phyloP scores from a whole-genome alignment of 192 early-diverging fungal species.

The Chytriomyces confervae region DNA sequence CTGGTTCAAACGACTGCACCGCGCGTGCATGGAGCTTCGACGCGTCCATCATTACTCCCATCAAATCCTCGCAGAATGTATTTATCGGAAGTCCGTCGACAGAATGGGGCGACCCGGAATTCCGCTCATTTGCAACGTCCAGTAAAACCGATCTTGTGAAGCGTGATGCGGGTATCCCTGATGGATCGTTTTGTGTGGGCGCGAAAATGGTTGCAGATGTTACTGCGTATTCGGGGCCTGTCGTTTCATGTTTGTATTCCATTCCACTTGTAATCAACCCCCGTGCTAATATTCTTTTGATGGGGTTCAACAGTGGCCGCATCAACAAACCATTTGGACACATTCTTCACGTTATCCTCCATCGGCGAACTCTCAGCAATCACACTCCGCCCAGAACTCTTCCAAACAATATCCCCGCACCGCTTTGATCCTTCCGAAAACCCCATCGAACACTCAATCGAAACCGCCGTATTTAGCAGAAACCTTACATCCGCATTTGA shows the following conservation, averaged over 20 bases:
- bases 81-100: slow-evolving; percentile 56
- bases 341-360: slow-evolving; percentile 50
- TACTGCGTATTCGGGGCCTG: slow-evolving; percentile 8
- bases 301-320: slow-evolving; percentile 27
- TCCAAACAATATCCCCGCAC: slow-evolving; percentile 43
- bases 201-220: slow-evolving; percentile 50
- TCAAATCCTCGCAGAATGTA: slow-evolving; percentile 33
- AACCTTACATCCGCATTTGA: slow-evolving; percentile 47
- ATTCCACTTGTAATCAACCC: not conserved
- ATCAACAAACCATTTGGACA: slow-evolving; percentile 41
- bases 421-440: slow-evolving; percentile 30
- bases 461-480: slow-evolving; percentile 44
- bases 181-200: slow-evolving; percentile 32
- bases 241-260: slow-evolving; percentile 32
- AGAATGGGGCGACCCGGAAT: slow-evolving; percentile 41
- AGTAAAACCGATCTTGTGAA: not conserved
- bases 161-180: not conserved
- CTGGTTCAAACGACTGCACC: slow-evolving; percentile 61
- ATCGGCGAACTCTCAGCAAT: slow-evolving; percentile 44
- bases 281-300: not conserved
- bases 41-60: slow-evolving; percentile 11
- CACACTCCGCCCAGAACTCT: slow-evolving; percentile 45
- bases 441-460: slow-evolving; percentile 47
- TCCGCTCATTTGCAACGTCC: not conserved
- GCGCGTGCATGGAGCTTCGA: slow-evolving; percentile 63